phyloP scores from a whole-genome alignment of 805 yeast genomes.

The Saturnispora dispora region DNA sequence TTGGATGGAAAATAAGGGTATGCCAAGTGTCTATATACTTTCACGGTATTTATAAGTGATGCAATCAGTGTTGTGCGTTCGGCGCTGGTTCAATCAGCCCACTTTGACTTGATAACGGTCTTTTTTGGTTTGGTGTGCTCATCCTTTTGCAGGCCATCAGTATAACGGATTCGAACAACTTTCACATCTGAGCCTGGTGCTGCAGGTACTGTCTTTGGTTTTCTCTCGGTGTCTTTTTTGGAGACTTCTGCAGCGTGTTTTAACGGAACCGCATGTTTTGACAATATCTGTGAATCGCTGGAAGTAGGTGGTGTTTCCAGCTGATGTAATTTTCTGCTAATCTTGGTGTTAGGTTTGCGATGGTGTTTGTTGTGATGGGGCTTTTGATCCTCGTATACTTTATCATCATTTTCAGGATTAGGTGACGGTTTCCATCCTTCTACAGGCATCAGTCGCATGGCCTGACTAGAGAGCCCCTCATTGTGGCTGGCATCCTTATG shows the following conservation, averaged over 20 bases:
- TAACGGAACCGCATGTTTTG: not conserved
- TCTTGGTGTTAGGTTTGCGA: not conserved
- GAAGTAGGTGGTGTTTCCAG: conserved; percentile 5
- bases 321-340: not conserved
- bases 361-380: not conserved
- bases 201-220: not conserved
- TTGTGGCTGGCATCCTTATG: not conserved
- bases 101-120: not conserved
- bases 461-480: conserved; percentile 2
- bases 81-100: not conserved
- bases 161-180: conserved; percentile 4
- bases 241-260: not conserved
- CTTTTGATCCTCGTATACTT: not conserved
- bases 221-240: not conserved
- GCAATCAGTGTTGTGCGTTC: not conserved
- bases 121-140: not conserved
- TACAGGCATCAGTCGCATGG: conserved; percentile 8
- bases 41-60: not conserved
- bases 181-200: not conserved
- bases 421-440: conserved; percentile 7
- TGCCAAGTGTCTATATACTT: not conserved
- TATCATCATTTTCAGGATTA: conserved; percentile 5
- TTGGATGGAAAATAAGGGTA: not conserved
- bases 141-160: not conserved
- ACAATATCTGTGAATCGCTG: not conserved